Evolutionary conservation across 257 asterid species (phyloP).

Genomic region (Plantago major): DNA sequence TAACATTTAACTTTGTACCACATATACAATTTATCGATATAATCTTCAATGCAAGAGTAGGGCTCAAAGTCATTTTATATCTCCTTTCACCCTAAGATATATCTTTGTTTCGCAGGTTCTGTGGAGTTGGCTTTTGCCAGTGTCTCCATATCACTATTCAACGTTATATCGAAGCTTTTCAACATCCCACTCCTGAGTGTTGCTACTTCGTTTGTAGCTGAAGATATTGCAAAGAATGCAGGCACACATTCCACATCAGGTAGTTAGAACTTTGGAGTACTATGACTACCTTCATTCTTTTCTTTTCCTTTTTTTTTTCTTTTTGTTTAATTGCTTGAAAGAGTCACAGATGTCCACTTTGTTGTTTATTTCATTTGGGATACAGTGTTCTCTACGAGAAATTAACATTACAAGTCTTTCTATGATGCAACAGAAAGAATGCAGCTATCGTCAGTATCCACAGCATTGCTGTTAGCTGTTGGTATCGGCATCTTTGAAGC

Average conservation of each 20-base stretch:
- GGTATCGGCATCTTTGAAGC: slow-evolving; percentile 89
- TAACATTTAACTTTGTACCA: too few relatives aligned
- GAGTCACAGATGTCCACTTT: not conserved
- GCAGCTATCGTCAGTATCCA: slow-evolving; percentile 87
- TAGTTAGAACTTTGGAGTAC: slow-evolving; percentile 18
- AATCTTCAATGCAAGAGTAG: too few relatives aligned
- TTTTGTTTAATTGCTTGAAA: too few relatives aligned
- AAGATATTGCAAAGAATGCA: slow-evolving; percentile 74
- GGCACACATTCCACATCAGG: slow-evolving; percentile 46
- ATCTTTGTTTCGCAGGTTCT: slow-evolving; percentile 42
- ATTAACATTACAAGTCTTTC: slow-evolving; percentile 22
- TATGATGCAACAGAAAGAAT: slow-evolving; percentile 36
- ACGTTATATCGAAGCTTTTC: slow-evolving; percentile 78
- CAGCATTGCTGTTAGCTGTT: slow-evolving; percentile 80
- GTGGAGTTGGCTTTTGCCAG: slow-evolving; percentile 97
- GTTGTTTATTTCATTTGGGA: not conserved
- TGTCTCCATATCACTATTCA: slow-evolving; percentile 79
- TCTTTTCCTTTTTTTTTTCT: too few relatives aligned
- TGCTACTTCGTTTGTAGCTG: slow-evolving; percentile 96
- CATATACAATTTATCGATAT: too few relatives aligned
- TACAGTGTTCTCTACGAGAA: slow-evolving; percentile 19
- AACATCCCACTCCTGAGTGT: slow-evolving; percentile 91
- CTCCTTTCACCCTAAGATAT: not conserved
- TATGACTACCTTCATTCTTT: too few relatives aligned
- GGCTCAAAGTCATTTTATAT: too few relatives aligned